These are phyloP conservation scores for Sugiyamaella lignohabitans DNA, from an alignment of 805 yeast genomes.

Conservation along the genomic window DNA sequence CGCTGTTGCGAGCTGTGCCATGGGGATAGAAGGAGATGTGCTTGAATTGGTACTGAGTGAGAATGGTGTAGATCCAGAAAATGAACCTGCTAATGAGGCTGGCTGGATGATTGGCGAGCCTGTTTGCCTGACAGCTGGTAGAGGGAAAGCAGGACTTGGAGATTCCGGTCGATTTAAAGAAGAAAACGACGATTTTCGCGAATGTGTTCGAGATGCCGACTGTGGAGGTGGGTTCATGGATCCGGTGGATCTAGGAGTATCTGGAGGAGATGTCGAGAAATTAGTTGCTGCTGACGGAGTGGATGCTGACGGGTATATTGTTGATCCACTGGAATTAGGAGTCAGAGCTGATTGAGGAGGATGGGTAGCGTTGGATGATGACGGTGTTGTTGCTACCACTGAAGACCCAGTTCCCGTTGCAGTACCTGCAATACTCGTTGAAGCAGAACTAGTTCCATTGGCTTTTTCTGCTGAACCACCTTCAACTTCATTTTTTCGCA, in stretches of 20 bases:
- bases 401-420: slow-evolving; percentile 7
- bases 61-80: slow-evolving; percentile 24
- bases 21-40: not conserved
- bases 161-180: slow-evolving; percentile 34
- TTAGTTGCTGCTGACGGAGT: not conserved
- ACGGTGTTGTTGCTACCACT: not conserved
- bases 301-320: too few species aligned
- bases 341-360: not conserved
- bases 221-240: slow-evolving; percentile 33
- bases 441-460: not conserved
- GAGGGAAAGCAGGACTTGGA: slow-evolving; percentile 33
- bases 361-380: not conserved
- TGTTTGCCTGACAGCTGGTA: slow-evolving; percentile 43
- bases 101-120: slow-evolving; percentile 30
- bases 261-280: slow-evolving; percentile 14
- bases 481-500: slow-evolving; percentile 9
- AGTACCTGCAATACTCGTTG: slow-evolving; percentile 1
- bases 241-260: slow-evolving; percentile 18
- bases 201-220: slow-evolving; percentile 28
- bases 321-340: slow-evolving; percentile 2
- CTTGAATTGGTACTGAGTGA: not conserved
- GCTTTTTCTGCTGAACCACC: not conserved
- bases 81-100: slow-evolving; percentile 3
- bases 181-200: slow-evolving; percentile 40
- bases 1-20: not conserved